A percentile compares a stretch with the other conserved stretches of the same genome.
phyloP scores from a whole-genome alignment of 495 filamentous ascomycete species.

The Astrocystis sublimbata region DNA sequence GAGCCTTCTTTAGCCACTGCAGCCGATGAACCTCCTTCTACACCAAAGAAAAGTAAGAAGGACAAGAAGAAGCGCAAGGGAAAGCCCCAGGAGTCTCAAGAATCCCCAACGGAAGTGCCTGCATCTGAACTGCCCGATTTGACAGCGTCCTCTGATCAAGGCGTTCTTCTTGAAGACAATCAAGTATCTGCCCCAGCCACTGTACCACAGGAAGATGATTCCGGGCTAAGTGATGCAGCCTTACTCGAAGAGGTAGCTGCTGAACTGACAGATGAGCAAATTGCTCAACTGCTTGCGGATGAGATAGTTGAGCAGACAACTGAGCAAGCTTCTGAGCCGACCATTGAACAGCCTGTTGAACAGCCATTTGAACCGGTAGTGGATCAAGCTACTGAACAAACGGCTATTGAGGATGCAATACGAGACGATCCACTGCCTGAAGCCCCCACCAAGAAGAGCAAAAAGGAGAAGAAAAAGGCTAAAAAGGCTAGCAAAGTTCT shows the following conservation, averaged over 20 bases:
- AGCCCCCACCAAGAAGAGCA: constrained; percentile 23
- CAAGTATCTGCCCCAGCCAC: background rate
- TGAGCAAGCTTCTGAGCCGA: too few relatives aligned
- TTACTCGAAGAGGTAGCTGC: background rate
- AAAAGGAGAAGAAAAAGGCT: constrained; percentile 39
- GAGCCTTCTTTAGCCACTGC: background rate
- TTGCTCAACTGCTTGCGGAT: too few relatives aligned
- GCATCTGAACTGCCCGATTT: constrained; percentile 11
- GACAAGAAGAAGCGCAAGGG: constrained; percentile 36
- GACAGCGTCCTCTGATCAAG: background rate
- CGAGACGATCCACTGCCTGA: background rate
- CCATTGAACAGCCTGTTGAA: too few relatives aligned
- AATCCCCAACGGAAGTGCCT: too few relatives aligned
- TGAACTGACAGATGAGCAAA: background rate
- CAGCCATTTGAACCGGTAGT: too few relatives aligned
- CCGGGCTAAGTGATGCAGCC: background rate
- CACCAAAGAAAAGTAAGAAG: constrained; percentile 34
- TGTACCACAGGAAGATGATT: constrained; percentile 4
- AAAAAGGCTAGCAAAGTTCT: constrained; percentile 23
- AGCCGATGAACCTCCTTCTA: constrained; percentile 12
- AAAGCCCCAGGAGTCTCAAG: constrained; percentile 22
- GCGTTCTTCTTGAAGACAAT: background rate
- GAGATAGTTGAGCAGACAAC: too few relatives aligned
- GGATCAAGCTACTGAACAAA: too few relatives aligned
- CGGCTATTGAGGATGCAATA: background rate